Base-by-base conservation (phyloP, 345 rosid species). In the Eucalyptus sp. region DNA sequence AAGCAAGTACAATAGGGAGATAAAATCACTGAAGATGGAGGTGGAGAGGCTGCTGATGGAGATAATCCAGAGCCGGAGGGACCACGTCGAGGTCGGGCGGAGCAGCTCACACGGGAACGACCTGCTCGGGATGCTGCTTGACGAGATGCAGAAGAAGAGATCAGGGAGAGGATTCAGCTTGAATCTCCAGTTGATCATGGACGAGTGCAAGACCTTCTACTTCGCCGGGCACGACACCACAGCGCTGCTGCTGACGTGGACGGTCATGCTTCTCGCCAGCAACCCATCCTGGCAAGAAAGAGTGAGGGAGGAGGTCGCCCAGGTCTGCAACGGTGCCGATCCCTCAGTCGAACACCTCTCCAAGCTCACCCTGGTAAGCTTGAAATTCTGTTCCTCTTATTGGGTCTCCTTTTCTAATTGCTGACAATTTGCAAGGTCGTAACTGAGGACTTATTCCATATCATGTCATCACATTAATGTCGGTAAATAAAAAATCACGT, bases 161-260 rank as follows among this genome's bases (percentile, higher is more conserved):
- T n/a, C 89, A 62, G 88, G 58, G 27, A 91, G 91, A 80, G 94
- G 93, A 7, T 92, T 92, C 60, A 90, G 91, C 76, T 83, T 94
- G 64, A 94, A 94, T 88, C 88, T 94, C 31, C 99, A 97, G 89
- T 60, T 97, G 92, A 95, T 98, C 56, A 97, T 98, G 99, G 99
- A 98, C 86, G 99, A 97, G 87, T 96, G 98, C 94, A 98, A 98
- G 83, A 98, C 99, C 49, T 96, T 97, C 93, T 97, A 96, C 93
- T 98, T 98, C 87, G 97, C 99, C 15, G 99, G 99, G 50, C 99
- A 98, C 88, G 99, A 98, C 91, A 97, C 99, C 22, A 96, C 99
- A 12, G 93, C 99, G 50, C 94, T 96, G 49, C 91, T 96, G 76
- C 97, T 98, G 76, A 98, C 99, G 6, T 98, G 99, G 99, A 95